Base-by-base conservation (phyloP, 768 basidiomycete species). In the Russula compacta region DNA sequence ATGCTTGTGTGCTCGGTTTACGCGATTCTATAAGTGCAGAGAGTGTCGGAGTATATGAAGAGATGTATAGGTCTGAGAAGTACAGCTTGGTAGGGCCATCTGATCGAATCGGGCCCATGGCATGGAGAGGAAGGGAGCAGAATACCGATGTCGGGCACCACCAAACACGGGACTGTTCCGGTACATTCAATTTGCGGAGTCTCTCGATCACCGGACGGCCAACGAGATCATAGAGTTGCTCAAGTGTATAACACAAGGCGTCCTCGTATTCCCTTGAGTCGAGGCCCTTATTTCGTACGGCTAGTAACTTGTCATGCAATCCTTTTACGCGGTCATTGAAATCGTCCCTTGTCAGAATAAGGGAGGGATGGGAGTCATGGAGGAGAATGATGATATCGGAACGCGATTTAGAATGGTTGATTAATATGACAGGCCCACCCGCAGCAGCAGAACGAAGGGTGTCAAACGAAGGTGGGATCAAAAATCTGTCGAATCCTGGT, bases 1-100 rank as follows among this genome's bases (percentile, higher is more conserved):
- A 14, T 6, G 2, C 74, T 71, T 44, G 82, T 75, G 66, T 12
- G 32, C 29, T 12, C 14, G 2, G 6, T 8, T 32, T 32, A 8
- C 12, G 48, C 14, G 48, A 32, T n/a, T 32, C 29, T 6, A 49
- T 49, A 0, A 48, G 24, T 29, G 46, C 46, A 12, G 19, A 48
- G 24, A 48, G 11, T 11, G 24, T 32, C 10, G 48, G 48, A 6
- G 48, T 49, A 17, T 49, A 49, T 17, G 48, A 49, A 17, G 29
- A 3, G 2, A 49, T 49, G 12, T 49, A 49, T 24, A 33, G 29
- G 17, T 49, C 48, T 12, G 15, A 51, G 50, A 51, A 51, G n/a
- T 36, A 35, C 17, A 12, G 17, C 33, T 49, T 15, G 9, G 9
- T 4, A 0, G 3, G 9, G 19, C 19, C 50, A 11, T 19, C n/a